Evolutionary conservation across 2,329 filamentous ascomycete genomes (phyloP).

Genomic region (Epichloe sp.): DNA sequence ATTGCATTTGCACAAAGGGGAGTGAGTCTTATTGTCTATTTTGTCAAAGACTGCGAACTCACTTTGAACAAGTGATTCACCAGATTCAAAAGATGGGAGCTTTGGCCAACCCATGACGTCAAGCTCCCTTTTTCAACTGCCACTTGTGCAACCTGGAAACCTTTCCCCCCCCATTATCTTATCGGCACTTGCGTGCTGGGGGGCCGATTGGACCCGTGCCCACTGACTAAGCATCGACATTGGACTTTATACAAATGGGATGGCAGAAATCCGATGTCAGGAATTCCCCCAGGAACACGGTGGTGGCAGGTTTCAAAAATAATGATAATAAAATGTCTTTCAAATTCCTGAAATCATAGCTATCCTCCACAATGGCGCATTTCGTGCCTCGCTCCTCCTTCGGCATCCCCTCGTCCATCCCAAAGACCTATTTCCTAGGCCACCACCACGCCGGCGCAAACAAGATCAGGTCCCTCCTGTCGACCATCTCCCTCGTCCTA

Average conservation of each 20-base stretch:
- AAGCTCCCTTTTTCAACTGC: background rate
- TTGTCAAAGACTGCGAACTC: too few relatives aligned
- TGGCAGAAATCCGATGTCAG: background rate
- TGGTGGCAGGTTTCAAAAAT: background rate
- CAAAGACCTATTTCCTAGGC: slow-evolving; percentile 85
- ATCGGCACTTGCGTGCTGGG: slow-evolving; percentile 4
- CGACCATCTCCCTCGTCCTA: slow-evolving; percentile 73
- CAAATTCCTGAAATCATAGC: background rate
- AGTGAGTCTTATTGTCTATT: too few relatives aligned
- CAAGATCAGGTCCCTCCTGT: slow-evolving; percentile 71
- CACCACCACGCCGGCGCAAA: slow-evolving; percentile 75
- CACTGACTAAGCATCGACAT: background rate
- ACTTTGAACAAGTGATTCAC: too few relatives aligned
- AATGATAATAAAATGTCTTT: background rate
- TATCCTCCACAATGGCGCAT: slow-evolving; percentile 14
- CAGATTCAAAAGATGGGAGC: too few relatives aligned
- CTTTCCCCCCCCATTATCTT: background rate
- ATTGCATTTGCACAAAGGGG: too few relatives aligned
- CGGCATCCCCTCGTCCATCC: slow-evolving; percentile 58
- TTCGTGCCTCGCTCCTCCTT: slow-evolving; percentile 69
- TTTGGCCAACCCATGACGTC: slow-evolving; percentile 18
- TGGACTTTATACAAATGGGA: background rate
- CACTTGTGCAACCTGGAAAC: too few relatives aligned
- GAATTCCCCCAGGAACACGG: background rate
- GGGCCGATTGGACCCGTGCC: background rate